Evolutionary conservation across 2,329 filamentous ascomycete genomes (phyloP).

Genomic region (Biscogniauxia mediterranea): DNA sequence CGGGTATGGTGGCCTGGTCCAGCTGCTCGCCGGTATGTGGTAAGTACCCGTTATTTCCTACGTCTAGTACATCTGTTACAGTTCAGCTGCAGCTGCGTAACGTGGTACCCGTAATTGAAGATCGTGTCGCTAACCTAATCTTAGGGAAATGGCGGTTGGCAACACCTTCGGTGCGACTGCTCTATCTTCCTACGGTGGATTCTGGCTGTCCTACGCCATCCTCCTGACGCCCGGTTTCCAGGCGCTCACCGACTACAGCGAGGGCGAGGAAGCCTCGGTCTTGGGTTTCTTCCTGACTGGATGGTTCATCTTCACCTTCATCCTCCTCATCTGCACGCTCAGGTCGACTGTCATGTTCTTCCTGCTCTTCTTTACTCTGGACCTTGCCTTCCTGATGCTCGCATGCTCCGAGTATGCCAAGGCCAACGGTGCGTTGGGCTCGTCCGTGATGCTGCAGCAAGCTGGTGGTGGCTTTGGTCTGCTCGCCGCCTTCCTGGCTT

Average conservation of each 20-base stretch:
- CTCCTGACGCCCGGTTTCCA: constrained; percentile 67
- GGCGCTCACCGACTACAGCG: constrained; percentile 49
- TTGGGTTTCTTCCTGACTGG: constrained; percentile 73
- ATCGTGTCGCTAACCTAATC: constrained; percentile 9
- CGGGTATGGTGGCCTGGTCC: constrained; percentile 75
- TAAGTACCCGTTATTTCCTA: constrained; percentile 41
- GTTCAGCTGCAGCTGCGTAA: neutral
- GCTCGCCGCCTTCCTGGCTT: constrained; percentile 75
- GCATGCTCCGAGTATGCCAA: constrained; percentile 59
- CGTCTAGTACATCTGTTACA: neutral
- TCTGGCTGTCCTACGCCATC: constrained; percentile 77
- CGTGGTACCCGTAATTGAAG: neutral
- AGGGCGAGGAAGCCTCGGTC: constrained; percentile 53
- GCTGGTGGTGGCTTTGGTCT: constrained; percentile 80
- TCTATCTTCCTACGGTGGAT: constrained; percentile 77
- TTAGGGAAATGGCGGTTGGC: constrained; percentile 80
- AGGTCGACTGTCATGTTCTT: constrained; percentile 78
- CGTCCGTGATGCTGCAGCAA: constrained; percentile 56
- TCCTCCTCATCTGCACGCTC: constrained; percentile 72
- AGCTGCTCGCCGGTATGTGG: constrained; percentile 85
- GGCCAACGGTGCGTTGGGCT: constrained; percentile 48
- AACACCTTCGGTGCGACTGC: constrained; percentile 86
- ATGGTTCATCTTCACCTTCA: constrained; percentile 83
- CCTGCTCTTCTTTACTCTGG: constrained; percentile 72
- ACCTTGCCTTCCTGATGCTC: constrained; percentile 72